Conservation (phyloP, 306 rosid genomes). For the Acacia confusa region DNA sequence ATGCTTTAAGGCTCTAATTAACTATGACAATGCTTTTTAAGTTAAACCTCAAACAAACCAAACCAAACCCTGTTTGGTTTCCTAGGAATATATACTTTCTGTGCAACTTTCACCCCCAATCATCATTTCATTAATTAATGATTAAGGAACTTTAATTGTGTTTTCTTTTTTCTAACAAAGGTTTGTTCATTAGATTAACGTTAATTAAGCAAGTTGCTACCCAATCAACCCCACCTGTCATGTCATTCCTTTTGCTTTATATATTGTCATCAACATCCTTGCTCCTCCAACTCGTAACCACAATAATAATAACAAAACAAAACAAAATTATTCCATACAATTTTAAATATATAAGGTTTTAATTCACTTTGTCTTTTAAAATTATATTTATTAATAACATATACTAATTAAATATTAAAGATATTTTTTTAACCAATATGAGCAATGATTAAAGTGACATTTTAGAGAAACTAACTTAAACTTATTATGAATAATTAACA, state of each 20-base stretch:
- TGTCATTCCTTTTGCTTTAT: not conserved
- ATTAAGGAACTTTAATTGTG: conserved; percentile 10
- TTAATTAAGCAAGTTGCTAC: not conserved
- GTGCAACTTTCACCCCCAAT: not conserved
- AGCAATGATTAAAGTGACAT: too few relatives aligned
- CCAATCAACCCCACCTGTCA: not conserved
- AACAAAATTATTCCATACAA: not conserved
- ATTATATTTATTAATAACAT: too few relatives aligned
- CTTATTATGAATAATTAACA: too few relatives aligned
- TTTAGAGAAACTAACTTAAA: too few relatives aligned
- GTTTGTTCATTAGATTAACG: not conserved
- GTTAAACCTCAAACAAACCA: conserved; percentile 6
- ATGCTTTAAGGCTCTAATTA: not conserved
- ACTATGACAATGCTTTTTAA: not conserved
- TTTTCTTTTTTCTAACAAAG: not conserved
- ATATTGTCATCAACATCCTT: not conserved
- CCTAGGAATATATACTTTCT: not conserved
- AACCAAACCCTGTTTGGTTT: not conserved
- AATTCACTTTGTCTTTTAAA: too few relatives aligned
- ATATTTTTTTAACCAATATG: too few relatives aligned
- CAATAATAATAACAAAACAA: not conserved
- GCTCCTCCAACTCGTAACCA: not conserved
- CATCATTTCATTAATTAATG: not conserved
- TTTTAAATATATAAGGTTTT: too few relatives aligned
- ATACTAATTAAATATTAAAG: too few relatives aligned